Conservation (phyloP, 805 yeast genomes). For the Saturnispora zaruensis region DNA sequence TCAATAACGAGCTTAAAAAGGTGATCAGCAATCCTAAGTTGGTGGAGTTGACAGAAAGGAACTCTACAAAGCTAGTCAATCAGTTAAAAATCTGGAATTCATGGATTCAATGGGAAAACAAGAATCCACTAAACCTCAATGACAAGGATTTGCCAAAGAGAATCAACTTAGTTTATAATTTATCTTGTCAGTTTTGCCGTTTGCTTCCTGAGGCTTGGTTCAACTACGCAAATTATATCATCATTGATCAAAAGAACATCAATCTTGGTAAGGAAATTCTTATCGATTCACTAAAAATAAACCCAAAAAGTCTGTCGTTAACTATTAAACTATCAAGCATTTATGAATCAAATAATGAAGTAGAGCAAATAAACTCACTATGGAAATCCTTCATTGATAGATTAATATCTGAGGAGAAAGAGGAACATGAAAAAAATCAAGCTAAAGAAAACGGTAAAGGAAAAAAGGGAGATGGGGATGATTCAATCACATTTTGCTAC, state of each 20-base stretch:
- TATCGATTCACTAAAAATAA: slow-evolving; percentile 47
- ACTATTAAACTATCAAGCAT: slow-evolving; percentile 61
- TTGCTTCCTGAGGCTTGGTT: slow-evolving; percentile 76
- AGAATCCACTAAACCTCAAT: slow-evolving; percentile 55
- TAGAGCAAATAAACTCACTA: slow-evolving; percentile 39
- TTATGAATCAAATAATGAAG: slow-evolving; percentile 50
- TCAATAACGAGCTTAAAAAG: slow-evolving; percentile 61
- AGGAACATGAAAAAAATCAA: not conserved
- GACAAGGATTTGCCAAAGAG: slow-evolving; percentile 45
- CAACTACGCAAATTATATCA: slow-evolving; percentile 33
- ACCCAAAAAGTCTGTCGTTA: slow-evolving; percentile 63
- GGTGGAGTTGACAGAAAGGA: slow-evolving; percentile 12
- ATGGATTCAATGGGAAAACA: slow-evolving; percentile 76
- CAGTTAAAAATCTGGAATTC: slow-evolving; percentile 54
- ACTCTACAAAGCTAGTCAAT: slow-evolving; percentile 17
- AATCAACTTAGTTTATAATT: slow-evolving; percentile 61
- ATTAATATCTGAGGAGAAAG: slow-evolving; percentile 28
- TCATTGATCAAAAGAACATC: slow-evolving; percentile 12
- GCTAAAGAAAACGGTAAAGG: not conserved
- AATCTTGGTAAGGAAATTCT: slow-evolving; percentile 35
- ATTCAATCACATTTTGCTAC: slow-evolving; percentile 51
- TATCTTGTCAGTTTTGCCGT: slow-evolving; percentile 52
- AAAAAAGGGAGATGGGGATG: not conserved
- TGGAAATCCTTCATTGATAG: slow-evolving; percentile 44
- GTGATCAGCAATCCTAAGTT: slow-evolving; percentile 31